Evolutionary conservation across 345 rosid genomes (phyloP), one percentile per base, ranked within the genome.

Genomic region (Arabidopsis suecica): DNA sequence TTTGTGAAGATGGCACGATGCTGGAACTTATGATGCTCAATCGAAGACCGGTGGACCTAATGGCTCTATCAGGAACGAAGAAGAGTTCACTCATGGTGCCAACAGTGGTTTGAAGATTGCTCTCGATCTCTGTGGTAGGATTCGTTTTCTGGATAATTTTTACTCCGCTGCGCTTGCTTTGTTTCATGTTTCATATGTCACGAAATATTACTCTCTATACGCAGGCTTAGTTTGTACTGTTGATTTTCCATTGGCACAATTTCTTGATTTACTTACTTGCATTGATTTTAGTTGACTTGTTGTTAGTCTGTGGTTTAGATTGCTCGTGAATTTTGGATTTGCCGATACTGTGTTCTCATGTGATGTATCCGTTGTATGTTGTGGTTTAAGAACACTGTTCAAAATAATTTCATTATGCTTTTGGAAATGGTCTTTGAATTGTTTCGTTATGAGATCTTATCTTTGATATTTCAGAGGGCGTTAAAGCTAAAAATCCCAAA

Each of bases 31-130:
- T 59, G 96, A 91, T 76, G 93, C 78, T 61, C 84, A 41, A 65
- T 82, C 93, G 53, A 94, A 87, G 78, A 94, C 97, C 1, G 97
- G 96, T 20, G 98, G 95, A 65, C 86, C 97, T 23, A 91, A 90
- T 77, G 98, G 96, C 65, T 94, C 98, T 18, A 91, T 94, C 16
- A 82, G 96, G 83, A 90, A 82, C 74, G 93, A 91, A 47, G 96
- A 91, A 63, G 98, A 94, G 84, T 79, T 18, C 73, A 53, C 78
- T 58, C 97, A 94, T 57, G 93, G 90, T 72, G 65, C 92, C 60
- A 94, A 94, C 64, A 88, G 57, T 60, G 98, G 97, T 64, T 78
- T 88, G 84, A 94, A 91, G 78, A 84, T 83, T 45, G 98, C 98
- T 67, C 36, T 91, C 61, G 89, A 86, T 22, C 85, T 90, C 69